These are phyloP conservation scores for Gnomoniopsis smithogilvyi DNA, from an alignment of 2,329 filamentous ascomycete genomes.

Conservation along the genomic window DNA sequence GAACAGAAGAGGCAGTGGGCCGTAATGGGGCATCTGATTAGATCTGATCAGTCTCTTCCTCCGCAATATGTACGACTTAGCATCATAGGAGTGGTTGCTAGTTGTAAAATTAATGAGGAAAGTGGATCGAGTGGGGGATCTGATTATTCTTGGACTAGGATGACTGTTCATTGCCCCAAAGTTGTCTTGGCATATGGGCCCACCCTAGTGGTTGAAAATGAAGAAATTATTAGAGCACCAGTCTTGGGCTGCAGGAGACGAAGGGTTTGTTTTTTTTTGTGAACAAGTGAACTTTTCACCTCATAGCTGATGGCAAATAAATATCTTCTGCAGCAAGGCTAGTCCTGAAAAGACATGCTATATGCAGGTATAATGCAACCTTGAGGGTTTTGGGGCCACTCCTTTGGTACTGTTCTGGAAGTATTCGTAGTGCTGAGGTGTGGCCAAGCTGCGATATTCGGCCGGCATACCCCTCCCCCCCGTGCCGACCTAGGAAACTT, in stretches of 20 bases:
- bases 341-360: neutral
- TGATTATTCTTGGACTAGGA: conserved; percentile 18
- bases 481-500: neutral
- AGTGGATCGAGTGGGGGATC: conserved; percentile 15
- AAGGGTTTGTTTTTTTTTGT: too few relatives aligned
- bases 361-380: neutral
- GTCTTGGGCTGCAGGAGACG: too few relatives aligned
- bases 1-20: neutral
- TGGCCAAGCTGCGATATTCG: neutral
- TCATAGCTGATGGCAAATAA: neutral
- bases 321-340: neutral
- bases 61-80: neutral
- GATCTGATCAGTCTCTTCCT: neutral
- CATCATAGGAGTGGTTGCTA: neutral
- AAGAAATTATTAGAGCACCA: too few relatives aligned
- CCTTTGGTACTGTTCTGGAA: neutral
- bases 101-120: neutral
- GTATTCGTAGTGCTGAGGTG: too few relatives aligned
- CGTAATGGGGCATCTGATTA: conserved; percentile 12
- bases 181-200: too few relatives aligned
- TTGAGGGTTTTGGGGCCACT: neutral
- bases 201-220: too few relatives aligned
- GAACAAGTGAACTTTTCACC: too few relatives aligned
- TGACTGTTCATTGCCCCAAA: neutral
- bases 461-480: neutral